These are phyloP conservation scores for Juncus effusus DNA, from an alignment of 176 grass and related monocot species.

Conservation along the genomic window DNA sequence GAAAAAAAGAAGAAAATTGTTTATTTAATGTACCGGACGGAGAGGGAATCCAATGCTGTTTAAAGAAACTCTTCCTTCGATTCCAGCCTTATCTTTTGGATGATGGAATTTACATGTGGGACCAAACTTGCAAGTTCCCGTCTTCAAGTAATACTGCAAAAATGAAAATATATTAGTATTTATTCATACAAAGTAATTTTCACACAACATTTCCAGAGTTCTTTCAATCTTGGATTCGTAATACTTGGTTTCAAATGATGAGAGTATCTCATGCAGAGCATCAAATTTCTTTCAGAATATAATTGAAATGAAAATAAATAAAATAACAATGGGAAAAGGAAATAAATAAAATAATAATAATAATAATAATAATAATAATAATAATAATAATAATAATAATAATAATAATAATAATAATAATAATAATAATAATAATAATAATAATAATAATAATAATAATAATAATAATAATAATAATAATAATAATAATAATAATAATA, in stretches of 20 bases:
- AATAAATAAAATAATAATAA: too few species aligned
- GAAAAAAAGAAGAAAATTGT: conserved; percentile 23
- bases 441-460: too few species aligned
- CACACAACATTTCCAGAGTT: neutral
- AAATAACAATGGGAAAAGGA: too few species aligned
- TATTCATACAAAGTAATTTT: conserved; percentile 12
- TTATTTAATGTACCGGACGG: conserved; percentile 51
- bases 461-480: too few species aligned
- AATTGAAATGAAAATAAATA: too few species aligned
- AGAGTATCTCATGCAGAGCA: too few species aligned
- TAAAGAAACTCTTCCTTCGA: conserved; percentile 62
- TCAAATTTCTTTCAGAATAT: too few species aligned
- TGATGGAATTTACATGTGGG: conserved; percentile 99
- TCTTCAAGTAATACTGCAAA: conserved; percentile 86
- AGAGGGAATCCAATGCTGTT: conserved; percentile 91
- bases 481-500: too few species aligned
- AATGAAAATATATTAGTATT: conserved; percentile 18
- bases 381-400: too few species aligned
- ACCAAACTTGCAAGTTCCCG: conserved; percentile 98
- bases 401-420: too few species aligned
- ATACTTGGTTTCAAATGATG: conserved; percentile 4
- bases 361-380: too few species aligned
- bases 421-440: too few species aligned
- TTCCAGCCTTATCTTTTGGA: conserved; percentile 96
- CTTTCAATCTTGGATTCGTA: conserved; percentile 22